Percentiles rank a stretch among this genome's conserved stretches.
Conservation (phyloP, 805 yeast species). For the Zygoascus bituminiphila region DNA sequence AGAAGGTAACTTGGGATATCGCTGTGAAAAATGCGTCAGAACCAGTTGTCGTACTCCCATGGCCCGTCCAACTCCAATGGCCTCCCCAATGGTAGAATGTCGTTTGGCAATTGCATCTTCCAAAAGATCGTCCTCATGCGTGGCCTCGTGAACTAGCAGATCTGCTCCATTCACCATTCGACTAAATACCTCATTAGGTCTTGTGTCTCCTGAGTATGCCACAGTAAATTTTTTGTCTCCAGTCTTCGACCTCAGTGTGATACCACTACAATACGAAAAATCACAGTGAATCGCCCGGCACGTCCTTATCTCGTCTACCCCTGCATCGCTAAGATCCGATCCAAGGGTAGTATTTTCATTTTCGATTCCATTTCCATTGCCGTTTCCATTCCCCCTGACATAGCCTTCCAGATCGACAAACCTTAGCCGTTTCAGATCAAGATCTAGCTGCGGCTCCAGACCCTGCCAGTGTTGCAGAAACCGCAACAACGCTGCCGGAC, state of each 20-base stretch:
- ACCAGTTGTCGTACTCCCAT: slow-evolving; percentile 70
- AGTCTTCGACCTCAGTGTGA: slow-evolving; percentile 35
- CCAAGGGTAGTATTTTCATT: neutral
- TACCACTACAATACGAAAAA: slow-evolving; percentile 47
- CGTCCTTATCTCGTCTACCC: slow-evolving; percentile 36
- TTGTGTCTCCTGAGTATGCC: slow-evolving; percentile 91
- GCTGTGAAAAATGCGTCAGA: slow-evolving; percentile 86
- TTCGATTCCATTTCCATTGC: too few relatives aligned
- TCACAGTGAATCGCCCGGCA: slow-evolving; percentile 81
- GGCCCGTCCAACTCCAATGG: slow-evolving; percentile 54
- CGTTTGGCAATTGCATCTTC: slow-evolving; percentile 74
- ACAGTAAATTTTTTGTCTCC: slow-evolving; percentile 57
- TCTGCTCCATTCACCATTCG: slow-evolving; percentile 48
- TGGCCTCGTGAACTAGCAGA: slow-evolving; percentile 85
- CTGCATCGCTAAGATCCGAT: neutral
- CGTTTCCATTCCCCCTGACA: slow-evolving; percentile 17
- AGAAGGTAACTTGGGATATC: slow-evolving; percentile 59
- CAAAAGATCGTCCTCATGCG: slow-evolving; percentile 69
- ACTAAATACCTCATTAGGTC: slow-evolving; percentile 66
- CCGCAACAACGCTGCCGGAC: slow-evolving; percentile 65
- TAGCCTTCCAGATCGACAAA: slow-evolving; percentile 58
- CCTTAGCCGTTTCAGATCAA: slow-evolving; percentile 34
- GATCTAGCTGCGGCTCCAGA: slow-evolving; percentile 35
- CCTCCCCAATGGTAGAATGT: slow-evolving; percentile 87
- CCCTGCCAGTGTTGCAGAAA: slow-evolving; percentile 64